Evolutionary conservation across 176 grass and related monocot species (phyloP).

Genomic region (Cenchrus fungigraminus): DNA sequence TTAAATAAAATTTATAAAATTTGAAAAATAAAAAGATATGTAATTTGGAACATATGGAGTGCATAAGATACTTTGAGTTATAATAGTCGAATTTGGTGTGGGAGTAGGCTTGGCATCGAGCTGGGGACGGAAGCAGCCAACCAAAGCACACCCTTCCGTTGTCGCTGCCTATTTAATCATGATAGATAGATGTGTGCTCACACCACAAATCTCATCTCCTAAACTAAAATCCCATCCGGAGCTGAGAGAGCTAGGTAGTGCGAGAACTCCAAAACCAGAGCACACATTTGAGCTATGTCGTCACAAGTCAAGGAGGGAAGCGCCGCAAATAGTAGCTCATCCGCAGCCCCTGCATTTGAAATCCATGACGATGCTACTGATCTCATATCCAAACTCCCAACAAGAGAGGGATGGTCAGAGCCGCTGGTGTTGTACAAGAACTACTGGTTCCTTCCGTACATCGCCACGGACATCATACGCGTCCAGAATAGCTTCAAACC

Average conservation of each 20-base stretch:
- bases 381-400: not conserved
- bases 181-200: too few relatives aligned
- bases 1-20: too few relatives aligned
- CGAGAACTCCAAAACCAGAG: not conserved
- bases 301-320: not conserved
- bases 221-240: too few relatives aligned
- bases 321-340: not conserved
- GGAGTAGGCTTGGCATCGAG: too few relatives aligned
- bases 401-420: not conserved
- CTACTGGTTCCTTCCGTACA: not conserved
- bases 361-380: not conserved
- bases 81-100: too few relatives aligned
- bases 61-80: too few relatives aligned
- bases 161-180: too few relatives aligned
- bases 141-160: too few relatives aligned
- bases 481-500: conserved; percentile 14
- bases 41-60: too few relatives aligned
- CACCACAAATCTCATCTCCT: too few relatives aligned
- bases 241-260: not conserved
- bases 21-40: too few relatives aligned
- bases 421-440: conserved; percentile 8
- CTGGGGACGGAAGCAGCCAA: too few relatives aligned
- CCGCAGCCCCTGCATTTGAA: not conserved
- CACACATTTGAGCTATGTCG: not conserved
- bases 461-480: not conserved